Evolutionary conservation across 805 yeast genomes (phyloP).

Genomic region (Ogataea saltuana): DNA sequence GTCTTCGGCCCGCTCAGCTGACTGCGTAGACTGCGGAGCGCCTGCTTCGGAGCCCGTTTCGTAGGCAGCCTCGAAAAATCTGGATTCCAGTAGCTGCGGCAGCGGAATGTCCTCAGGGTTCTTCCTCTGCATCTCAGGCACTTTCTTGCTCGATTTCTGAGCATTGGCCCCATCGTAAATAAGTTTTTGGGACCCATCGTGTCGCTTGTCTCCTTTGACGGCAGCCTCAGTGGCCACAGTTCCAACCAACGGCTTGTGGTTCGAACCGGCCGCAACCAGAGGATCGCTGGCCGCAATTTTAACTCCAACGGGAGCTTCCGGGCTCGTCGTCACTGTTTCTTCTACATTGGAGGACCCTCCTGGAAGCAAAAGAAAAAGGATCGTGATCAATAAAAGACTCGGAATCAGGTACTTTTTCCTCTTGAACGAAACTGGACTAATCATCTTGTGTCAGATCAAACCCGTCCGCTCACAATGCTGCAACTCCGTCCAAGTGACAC

Average conservation of each 20-base stretch:
- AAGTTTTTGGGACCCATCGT: constrained; percentile 6
- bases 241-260: constrained; percentile 8
- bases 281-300: background rate
- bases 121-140: background rate
- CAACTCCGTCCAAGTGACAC: too few relatives aligned
- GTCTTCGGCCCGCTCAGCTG: too few relatives aligned
- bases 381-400: constrained; percentile 1
- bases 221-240: background rate
- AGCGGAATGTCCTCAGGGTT: background rate
- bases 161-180: constrained; percentile 6
- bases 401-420: constrained; percentile 7
- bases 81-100: background rate
- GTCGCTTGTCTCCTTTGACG: background rate
- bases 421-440: constrained; percentile 4
- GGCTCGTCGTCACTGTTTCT: background rate
- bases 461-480: too few relatives aligned
- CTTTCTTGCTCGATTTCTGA: background rate
- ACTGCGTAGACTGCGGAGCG: too few relatives aligned
- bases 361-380: constrained; percentile 9
- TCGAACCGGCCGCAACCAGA: background rate
- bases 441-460: constrained; percentile 1
- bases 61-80: constrained; percentile 1
- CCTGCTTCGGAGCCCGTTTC: background rate
- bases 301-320: background rate
- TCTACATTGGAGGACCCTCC: background rate